These are phyloP conservation scores for Naganishia randhawae DNA, from an alignment of 768 basidiomycete species.

Conservation along the genomic window DNA sequence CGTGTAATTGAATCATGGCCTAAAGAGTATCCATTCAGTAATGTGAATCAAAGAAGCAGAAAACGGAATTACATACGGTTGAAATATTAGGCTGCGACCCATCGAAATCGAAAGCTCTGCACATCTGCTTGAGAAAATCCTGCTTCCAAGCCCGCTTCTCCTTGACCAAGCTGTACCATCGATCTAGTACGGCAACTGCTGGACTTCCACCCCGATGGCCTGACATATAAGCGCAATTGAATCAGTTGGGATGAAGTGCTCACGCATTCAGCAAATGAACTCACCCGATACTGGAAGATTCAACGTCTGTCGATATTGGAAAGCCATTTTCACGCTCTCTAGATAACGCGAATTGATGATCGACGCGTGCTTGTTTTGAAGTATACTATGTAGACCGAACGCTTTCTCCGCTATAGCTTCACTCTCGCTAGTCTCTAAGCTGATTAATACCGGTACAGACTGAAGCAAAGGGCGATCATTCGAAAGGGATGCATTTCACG, in stretches of 20 bases:
- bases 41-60: background rate
- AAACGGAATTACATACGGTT: background rate
- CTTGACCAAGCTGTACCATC: conserved; percentile 85
- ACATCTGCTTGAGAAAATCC: conserved; percentile 78
- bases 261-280: background rate
- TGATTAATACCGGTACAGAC: conserved; percentile 87
- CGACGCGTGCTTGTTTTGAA: conserved; percentile 85
- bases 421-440: conserved; percentile 80
- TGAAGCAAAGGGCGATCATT: conserved; percentile 43
- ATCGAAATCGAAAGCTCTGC: conserved; percentile 74
- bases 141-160: conserved; percentile 83
- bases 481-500: background rate
- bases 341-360: conserved; percentile 80
- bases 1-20: conserved; percentile 78
- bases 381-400: conserved; percentile 68
- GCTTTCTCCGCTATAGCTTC: conserved; percentile 66
- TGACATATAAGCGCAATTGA: conserved; percentile 35
- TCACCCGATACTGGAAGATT: conserved; percentile 34
- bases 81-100: conserved; percentile 53
- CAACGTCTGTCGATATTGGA: conserved; percentile 68
- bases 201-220: conserved; percentile 65
- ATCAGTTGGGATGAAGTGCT: background rate
- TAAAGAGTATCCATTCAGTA: conserved; percentile 43
- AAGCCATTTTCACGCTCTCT: conserved; percentile 74
- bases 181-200: conserved; percentile 71